phyloP scores from a whole-genome alignment of 768 basidiomycete species.

The Rhodotorula toruloides region DNA sequence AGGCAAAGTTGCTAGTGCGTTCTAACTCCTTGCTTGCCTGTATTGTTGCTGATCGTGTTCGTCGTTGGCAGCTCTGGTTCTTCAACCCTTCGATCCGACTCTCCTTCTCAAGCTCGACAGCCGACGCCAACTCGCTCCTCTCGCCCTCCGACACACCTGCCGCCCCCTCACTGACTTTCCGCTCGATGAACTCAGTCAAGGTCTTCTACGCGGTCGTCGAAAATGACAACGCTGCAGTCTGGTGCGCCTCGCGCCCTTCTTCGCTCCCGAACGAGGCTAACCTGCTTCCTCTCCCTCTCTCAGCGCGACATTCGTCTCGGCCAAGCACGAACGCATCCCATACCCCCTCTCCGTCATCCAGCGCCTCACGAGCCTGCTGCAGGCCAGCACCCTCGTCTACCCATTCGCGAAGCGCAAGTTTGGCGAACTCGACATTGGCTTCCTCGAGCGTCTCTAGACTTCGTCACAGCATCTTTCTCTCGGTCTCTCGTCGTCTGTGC shows the following conservation, averaged over 20 bases:
- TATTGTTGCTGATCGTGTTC: not conserved
- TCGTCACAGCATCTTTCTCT: not conserved
- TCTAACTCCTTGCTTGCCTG: not conserved
- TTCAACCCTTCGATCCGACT: constrained; percentile 85
- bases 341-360: constrained; percentile 76
- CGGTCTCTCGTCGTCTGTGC: not conserved
- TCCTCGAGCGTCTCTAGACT: constrained; percentile 44
- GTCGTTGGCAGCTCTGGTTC: constrained; percentile 67
- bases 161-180: not conserved
- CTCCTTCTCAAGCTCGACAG: constrained; percentile 60
- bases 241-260: constrained; percentile 26
- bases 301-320: constrained; percentile 61
- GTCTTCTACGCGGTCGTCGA: constrained; percentile 72
- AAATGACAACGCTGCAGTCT: constrained; percentile 3
- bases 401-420: constrained; percentile 42
- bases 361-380: constrained; percentile 63
- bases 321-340: constrained; percentile 75
- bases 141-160: constrained; percentile 61
- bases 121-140: constrained; percentile 54
- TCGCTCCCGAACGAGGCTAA: no score
- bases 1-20: constrained; percentile 69
- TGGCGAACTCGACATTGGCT: constrained; percentile 45
- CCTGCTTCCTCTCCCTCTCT: not conserved
- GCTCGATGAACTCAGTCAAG: constrained; percentile 55
- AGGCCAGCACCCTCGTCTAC: constrained; percentile 58